Evolutionary conservation across 164 flowering plant species (phyloP).

Genomic region (Santalum album): DNA sequence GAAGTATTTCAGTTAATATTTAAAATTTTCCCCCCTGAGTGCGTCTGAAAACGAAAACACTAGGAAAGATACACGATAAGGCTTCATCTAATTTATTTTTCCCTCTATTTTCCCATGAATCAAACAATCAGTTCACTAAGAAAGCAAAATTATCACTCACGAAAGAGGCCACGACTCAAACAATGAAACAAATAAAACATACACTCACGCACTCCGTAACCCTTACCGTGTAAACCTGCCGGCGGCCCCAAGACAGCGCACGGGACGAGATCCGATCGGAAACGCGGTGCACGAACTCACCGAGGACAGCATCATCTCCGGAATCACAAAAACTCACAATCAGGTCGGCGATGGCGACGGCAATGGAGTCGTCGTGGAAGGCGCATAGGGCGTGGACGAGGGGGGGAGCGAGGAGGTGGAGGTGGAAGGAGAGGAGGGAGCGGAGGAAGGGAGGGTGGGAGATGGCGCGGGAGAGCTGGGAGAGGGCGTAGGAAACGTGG

Average conservation of each 20-base stretch:
- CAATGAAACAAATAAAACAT: too few species aligned
- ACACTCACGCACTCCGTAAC: background rate
- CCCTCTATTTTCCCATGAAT: background rate
- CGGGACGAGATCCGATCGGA: constrained; percentile 42
- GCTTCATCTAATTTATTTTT: background rate
- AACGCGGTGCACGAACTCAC: constrained; percentile 42
- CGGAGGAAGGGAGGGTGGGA: constrained; percentile 44
- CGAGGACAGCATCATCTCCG: constrained; percentile 19
- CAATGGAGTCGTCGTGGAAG: constrained; percentile 55
- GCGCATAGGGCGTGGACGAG: constrained; percentile 45
- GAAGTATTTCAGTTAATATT: too few species aligned
- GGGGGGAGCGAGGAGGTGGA: constrained; percentile 63
- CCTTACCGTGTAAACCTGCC: constrained; percentile 53
- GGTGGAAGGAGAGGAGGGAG: constrained; percentile 40
- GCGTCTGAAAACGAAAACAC: too few species aligned
- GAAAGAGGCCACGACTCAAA: too few species aligned
- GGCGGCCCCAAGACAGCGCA: constrained; percentile 55
- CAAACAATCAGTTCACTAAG: background rate
- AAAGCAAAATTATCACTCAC: background rate
- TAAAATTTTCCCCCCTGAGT: too few species aligned
- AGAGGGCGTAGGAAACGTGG: constrained; percentile 82
- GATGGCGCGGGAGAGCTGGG: constrained; percentile 70
- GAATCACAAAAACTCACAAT: constrained; percentile 29
- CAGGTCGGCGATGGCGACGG: constrained; percentile 42
- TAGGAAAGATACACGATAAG: too few species aligned